Conservation (phyloP, 2,329 filamentous ascomycete genomes). For the Venturia oleaginea region DNA sequence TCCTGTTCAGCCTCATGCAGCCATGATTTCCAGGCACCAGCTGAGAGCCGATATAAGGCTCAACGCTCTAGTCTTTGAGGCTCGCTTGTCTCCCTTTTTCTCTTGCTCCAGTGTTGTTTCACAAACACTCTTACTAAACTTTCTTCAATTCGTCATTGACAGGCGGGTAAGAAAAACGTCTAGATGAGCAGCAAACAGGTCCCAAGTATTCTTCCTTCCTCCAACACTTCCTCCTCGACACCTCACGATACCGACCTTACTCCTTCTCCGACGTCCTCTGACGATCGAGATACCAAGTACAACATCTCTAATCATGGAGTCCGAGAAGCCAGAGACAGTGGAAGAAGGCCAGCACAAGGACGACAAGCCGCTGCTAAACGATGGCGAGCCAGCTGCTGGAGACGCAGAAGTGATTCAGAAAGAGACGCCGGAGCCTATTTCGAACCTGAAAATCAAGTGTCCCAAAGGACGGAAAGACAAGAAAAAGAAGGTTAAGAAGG, state of each 20-base stretch:
- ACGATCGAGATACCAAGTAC: constrained; percentile 17
- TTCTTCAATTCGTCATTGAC: not conserved
- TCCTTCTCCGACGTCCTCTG: constrained; percentile 21
- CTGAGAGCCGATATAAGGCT: not conserved
- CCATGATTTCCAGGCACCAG: not conserved
- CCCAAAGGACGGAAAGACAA: constrained; percentile 7
- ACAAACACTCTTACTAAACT: not conserved
- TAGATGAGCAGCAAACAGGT: constrained; percentile 3
- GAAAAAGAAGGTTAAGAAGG: constrained; percentile 2
- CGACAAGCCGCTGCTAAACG: not conserved
- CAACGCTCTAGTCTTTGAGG: not conserved
- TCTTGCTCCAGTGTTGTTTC: not conserved
- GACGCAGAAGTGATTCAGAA: constrained; percentile 13
- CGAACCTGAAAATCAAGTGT: constrained; percentile 6
- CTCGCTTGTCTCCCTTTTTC: not conserved
- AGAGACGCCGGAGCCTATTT: not conserved
- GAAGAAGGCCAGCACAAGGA: not conserved
- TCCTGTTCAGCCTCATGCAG: not conserved
- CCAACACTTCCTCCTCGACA: not conserved
- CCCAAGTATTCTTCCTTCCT: not conserved
- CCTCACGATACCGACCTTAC: constrained; percentile 15
- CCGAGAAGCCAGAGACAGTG: not conserved
- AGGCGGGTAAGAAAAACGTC: not conserved
- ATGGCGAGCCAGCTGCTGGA: constrained; percentile 5
- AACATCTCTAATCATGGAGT: constrained; percentile 12